These are phyloP conservation scores for Oehlia diaphana DNA, from an alignment of 192 early-diverging fungal genomes.

Conservation along the genomic window DNA sequence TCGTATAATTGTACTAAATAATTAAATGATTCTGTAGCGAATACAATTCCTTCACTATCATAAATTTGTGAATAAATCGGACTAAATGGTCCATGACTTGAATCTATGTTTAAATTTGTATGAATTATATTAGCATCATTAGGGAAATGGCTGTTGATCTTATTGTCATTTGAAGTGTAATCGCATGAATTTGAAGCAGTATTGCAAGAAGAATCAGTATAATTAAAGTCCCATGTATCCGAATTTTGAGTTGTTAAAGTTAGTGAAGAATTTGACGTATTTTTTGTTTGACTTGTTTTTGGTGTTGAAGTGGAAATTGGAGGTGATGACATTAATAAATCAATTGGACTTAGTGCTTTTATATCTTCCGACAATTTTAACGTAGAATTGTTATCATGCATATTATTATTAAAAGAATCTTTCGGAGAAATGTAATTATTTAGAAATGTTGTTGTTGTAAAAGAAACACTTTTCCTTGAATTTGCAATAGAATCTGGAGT, in stretches of 20 bases:
- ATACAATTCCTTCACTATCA: not conserved
- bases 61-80: not conserved
- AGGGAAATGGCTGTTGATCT: too few species aligned
- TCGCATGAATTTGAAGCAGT: not conserved
- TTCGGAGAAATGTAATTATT: not conserved
- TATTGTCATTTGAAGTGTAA: not conserved
- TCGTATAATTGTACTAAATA: not conserved
- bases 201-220: too few species aligned
- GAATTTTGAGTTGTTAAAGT: too few species aligned
- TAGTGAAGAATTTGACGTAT: not conserved
- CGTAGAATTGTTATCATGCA: not conserved
- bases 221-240: too few species aligned
- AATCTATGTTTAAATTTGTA: not conserved
- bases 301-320: not conserved
- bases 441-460: too few species aligned
- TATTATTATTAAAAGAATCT: not conserved
- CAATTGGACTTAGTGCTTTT: not conserved
- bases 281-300: not conserved
- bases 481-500: not conserved
- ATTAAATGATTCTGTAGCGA: not conserved
- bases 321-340: not conserved
- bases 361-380: not conserved
- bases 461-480: too few species aligned
- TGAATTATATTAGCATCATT: too few species aligned
- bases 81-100: not conserved